Base-by-base conservation (phyloP, 495 filamentous ascomycete species). In the Penicillium bovifimosum region DNA sequence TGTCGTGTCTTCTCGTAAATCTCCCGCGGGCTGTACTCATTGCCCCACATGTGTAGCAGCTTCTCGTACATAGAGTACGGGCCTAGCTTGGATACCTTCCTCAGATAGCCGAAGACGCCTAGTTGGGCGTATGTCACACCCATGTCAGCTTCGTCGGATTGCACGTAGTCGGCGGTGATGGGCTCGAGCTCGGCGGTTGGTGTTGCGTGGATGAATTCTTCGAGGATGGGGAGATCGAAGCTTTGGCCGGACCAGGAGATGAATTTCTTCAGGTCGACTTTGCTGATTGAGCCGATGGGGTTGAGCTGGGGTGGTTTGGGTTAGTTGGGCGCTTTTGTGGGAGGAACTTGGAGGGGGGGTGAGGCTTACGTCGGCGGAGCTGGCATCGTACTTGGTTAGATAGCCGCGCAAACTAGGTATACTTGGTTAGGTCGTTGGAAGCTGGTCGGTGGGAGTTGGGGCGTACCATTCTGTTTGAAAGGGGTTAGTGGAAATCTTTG, bases 121-220 rank as follows among this genome's bases (percentile, higher is more conserved):
- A 81, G 70, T 43, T 81, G 76, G 31, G 62, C 68, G 59, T 81
- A 81, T 3, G 76, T 79, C 35, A 83, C 71, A 13, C 82, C 83
- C 87, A 90, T 90, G 56, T 90, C 87, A 2, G 73, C 85, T 69
- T 95, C 90, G 62, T 95, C 75, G 32, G 62, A 65, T 57, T 73
- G 68, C 8, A 76, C 67, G 41, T 71, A 72, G 11, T 62, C 72
- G 0, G 79, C 67, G 1, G 87, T 88, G 26, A 90, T 84, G 10
- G 91, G 91, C 57, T 91, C 86, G 0, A 95, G 77, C 65, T 96
- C 90, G 1, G 90, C 90, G 3, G 88, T 93, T 0, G 90, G 90
- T 0, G 78, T 75, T 3, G 91, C 90, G 13, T 76, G 70, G 18
- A 95, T 64, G 72, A 96, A 96, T 3, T 79, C 78, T 1, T 82